Evolutionary conservation across 257 asterid genomes (phyloP), one percentile per base, ranked within the genome.

Genomic region (Agastache rugosa): DNA sequence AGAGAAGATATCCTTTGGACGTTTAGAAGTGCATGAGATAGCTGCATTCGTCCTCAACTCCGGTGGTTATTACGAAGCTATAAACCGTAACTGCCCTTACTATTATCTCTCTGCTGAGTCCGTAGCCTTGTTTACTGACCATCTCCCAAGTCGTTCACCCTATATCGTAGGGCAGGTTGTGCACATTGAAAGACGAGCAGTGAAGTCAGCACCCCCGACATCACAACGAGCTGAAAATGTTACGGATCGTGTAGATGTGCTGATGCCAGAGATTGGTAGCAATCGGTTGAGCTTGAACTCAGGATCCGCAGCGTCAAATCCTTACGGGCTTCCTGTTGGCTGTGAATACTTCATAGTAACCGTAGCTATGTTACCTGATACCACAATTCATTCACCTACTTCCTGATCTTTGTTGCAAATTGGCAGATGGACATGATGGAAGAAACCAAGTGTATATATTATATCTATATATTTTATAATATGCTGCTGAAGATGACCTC

Each of bases 61-160:
- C 5, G 76, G 84, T 4, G 97, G 97, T 41, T 82, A 89, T 64
- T 92, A 92, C 2, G 96, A 92, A 82, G 99, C 99, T 6, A 89
- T 92, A 75, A 89, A 82, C 42, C 92, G 98, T n/a, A 85, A 74
- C 85, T 83, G 77, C 84, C 88, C 93, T 53, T 83, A 82, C 72
- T 95, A 95, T 48, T 95, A 84, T 80, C 97, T 95, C 31, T 95
- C 99, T 66, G 75, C 93, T 6, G 99, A 95, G 74, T 95, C 99
- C 0, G 96, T 92, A 37, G 96, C 98, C 71, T 70, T 95, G 73
- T 92, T 90, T 47, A 79, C 92, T 2, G 92, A 89, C 71, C 96
- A 83, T 78, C 97, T 90, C 74, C 89, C 91, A 9, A 85, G 59
- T 58, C 89, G 96, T 27, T 91, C 97, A 7, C 80, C 74, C 82